These are phyloP conservation scores for Stephania cephalantha DNA, from an alignment of 164 flowering plant species.

Conservation along the genomic window DNA sequence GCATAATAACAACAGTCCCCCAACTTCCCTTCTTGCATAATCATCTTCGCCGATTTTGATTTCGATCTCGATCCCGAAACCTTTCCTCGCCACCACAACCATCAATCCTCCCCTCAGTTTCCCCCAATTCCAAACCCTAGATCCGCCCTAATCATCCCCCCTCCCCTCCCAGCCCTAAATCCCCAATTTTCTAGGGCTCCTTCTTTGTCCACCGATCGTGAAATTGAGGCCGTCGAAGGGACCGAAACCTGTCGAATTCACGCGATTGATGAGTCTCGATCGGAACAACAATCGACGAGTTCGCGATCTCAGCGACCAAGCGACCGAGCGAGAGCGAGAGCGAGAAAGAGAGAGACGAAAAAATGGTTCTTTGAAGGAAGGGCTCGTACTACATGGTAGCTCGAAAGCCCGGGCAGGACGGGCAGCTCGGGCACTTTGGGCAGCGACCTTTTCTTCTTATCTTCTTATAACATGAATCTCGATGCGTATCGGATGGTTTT, in stretches of 20 bases:
- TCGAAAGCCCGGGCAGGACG: constrained; percentile 32
- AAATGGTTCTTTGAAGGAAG: too few species aligned
- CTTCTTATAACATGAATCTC: too few species aligned
- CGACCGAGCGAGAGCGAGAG: too few species aligned
- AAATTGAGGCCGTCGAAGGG: too few species aligned
- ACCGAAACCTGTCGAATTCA: too few species aligned
- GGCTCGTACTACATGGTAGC: neutral
- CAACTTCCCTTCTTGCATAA: constrained; percentile 21
- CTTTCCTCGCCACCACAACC: constrained; percentile 28
- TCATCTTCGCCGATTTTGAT: constrained; percentile 33
- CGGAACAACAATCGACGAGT: too few species aligned
- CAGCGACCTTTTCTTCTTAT: too few species aligned
- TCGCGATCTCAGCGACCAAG: too few species aligned
- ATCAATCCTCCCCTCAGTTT: constrained; percentile 37
- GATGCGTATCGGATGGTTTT: too few species aligned
- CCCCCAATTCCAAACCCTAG: constrained; percentile 27
- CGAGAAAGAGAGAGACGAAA: too few species aligned
- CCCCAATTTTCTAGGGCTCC: neutral
- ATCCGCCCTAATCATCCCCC: constrained; percentile 11
- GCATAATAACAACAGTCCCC: constrained; percentile 23
- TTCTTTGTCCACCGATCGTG: constrained; percentile 8
- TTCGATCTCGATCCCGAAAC: constrained; percentile 15
- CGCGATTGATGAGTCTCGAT: too few species aligned
- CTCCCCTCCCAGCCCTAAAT: neutral
- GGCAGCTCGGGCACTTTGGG: constrained; percentile 24